Conservation (phyloP, 108 stramenopile genomes). For the Aurantiochytrium sp. region DNA sequence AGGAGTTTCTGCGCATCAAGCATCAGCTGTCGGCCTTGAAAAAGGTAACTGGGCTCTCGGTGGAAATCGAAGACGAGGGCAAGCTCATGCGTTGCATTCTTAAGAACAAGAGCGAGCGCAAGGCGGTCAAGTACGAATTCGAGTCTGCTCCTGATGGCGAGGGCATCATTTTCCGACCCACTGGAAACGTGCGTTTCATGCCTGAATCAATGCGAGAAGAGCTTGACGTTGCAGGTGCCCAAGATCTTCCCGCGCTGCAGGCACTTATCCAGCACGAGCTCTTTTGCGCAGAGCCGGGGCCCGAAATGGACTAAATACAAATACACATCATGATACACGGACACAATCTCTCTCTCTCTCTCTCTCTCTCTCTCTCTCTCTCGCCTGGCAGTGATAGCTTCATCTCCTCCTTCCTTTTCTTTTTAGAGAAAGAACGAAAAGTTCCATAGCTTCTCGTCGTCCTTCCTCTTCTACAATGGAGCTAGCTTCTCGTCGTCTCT, state of each 20-base stretch:
- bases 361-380: too few species aligned
- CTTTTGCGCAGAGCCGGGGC: background rate
- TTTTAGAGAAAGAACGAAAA: too few species aligned
- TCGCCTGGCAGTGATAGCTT: too few species aligned
- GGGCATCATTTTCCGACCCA: background rate
- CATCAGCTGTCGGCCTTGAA: background rate
- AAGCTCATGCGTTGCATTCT: background rate
- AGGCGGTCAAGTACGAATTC: background rate
- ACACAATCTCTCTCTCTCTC: too few species aligned
- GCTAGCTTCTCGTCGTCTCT: too few species aligned
- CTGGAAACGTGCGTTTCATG: background rate
- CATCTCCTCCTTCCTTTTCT: too few species aligned
- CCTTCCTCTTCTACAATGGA: too few species aligned
- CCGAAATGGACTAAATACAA: too few species aligned
- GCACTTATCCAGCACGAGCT: background rate
- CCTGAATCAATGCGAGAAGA: background rate
- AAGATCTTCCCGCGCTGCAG: background rate
- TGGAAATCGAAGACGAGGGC: background rate
- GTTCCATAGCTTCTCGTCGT: too few species aligned
- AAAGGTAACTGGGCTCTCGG: background rate
- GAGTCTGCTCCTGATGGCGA: background rate
- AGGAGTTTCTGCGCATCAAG: background rate
- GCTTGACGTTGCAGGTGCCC: background rate
- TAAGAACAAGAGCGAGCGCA: background rate
- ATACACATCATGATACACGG: too few species aligned